Evolutionary conservation across 2,329 filamentous ascomycete species (phyloP), one percentile per base, ranked within the genome.

Genomic region (Apiospora kogelbergensis): DNA sequence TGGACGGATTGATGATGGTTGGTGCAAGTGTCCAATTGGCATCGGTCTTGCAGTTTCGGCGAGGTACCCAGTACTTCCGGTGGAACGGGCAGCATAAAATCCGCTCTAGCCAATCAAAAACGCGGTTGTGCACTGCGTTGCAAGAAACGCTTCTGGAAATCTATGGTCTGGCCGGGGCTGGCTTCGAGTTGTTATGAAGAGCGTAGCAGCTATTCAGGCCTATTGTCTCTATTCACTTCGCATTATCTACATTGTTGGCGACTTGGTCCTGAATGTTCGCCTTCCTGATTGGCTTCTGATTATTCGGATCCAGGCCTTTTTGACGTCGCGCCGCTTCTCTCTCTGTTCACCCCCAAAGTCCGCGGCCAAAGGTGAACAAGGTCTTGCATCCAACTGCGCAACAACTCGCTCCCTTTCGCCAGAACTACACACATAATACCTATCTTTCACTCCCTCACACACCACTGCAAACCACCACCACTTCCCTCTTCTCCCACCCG

Each of bases 141-240:
- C 53, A 60, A 60, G 53, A 60, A 60, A 60, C 53, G 53, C 53
- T 60, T 60, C 53, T 60, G 53, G 53, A 60, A 60, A 60, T 60
- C 53, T 60, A 60, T 60, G 53, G 26, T 20, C 53, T 60, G 53
- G 53, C 53, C 53, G 53, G 53, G 53, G 53, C 53, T 60, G 53
- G 53, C 53, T 60, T 60, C 53, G 22, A 60, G 53, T 60, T 60
- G 53, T 60, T 60, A 60, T 60, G 53, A 60, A 60, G 53, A 60
- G 53, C 53, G 15, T 10, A n/a, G 53, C n/a, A 60, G 53, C 30
- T 60, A 71, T 70, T 70, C 69, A 69, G 69, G 60, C 70, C 69
- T 71, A 69, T 72, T 73, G 68, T 71, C 67, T 67, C 73, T 60
- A 60, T 60, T 60, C 53, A n/a, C 53, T 60, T 60, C 53, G n/a